These are phyloP conservation scores for Venturia aucupariae DNA, from an alignment of 2,329 filamentous ascomycete species.

Conservation along the genomic window DNA sequence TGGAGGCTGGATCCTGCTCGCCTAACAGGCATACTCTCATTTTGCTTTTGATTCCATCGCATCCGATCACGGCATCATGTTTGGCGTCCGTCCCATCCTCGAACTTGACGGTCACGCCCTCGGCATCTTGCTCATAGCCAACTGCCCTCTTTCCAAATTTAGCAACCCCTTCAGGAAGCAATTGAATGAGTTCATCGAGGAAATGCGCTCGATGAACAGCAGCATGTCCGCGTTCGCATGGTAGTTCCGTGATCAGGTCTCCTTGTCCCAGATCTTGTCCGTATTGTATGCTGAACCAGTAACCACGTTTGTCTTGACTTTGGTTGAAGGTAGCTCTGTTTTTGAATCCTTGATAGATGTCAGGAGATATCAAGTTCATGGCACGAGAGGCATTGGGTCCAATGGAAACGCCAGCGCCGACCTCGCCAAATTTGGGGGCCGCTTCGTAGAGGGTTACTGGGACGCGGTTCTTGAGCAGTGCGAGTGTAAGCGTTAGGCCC, in stretches of 20 bases:
- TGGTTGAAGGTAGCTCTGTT: slow-evolving; percentile 33
- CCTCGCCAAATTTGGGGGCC: slow-evolving; percentile 45
- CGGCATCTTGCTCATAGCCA: slow-evolving; percentile 21
- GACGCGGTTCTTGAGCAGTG: slow-evolving; percentile 39
- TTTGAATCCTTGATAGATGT: slow-evolving; percentile 34
- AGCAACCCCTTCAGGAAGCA: slow-evolving; percentile 35
- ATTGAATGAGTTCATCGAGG: slow-evolving; percentile 39
- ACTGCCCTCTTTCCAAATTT: slow-evolving; percentile 33
- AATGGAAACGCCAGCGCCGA: slow-evolving; percentile 50
- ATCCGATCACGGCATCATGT: slow-evolving; percentile 37
- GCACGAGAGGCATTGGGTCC: slow-evolving; percentile 47
- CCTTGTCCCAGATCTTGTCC: slow-evolving; percentile 24
- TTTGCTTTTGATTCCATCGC: slow-evolving; percentile 39
- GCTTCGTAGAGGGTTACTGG: slow-evolving; percentile 48
- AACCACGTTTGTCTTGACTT: slow-evolving; percentile 26
- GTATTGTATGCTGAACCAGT: slow-evolving; percentile 36
- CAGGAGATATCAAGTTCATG: slow-evolving; percentile 44
- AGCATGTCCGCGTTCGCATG: slow-evolving; percentile 20
- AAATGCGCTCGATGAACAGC: slow-evolving; percentile 41
- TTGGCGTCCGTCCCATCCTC: slow-evolving; percentile 34
- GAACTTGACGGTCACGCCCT: slow-evolving; percentile 30
- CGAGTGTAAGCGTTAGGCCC: slow-evolving; percentile 46
- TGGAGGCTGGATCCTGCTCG: slow-evolving; percentile 33
- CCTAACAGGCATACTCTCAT: slow-evolving; percentile 46
- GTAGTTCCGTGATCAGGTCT: slow-evolving; percentile 19